These are phyloP conservation scores for Apiospora saccharicola DNA, from an alignment of 2,329 filamentous ascomycete genomes.

Conservation along the genomic window DNA sequence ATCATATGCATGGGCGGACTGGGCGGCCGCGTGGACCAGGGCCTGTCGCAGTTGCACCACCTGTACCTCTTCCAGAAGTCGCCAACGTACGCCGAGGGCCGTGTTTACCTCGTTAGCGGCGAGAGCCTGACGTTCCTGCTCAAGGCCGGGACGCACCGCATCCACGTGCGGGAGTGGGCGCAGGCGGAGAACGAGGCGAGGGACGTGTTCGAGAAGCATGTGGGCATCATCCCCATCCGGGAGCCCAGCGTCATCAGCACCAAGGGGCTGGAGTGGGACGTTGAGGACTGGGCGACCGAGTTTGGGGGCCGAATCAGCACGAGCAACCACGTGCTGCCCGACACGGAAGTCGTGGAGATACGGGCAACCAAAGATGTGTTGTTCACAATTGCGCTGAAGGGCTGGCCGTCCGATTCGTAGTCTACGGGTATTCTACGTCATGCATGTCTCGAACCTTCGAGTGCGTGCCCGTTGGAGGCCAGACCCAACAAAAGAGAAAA, in stretches of 20 bases:
- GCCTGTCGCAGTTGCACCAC: constrained; percentile 87
- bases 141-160: constrained; percentile 70
- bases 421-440: neutral
- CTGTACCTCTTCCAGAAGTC: constrained; percentile 69
- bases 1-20: constrained; percentile 87
- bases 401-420: constrained; percentile 21
- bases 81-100: constrained; percentile 57
- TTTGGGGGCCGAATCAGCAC: constrained; percentile 80
- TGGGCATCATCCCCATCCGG: constrained; percentile 86
- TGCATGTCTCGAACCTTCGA: constrained; percentile 5
- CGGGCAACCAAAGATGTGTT: constrained; percentile 70
- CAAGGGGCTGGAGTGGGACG: constrained; percentile 88
- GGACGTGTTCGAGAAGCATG: constrained; percentile 74
- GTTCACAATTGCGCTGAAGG: constrained; percentile 74
- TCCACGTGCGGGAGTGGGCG: constrained; percentile 64
- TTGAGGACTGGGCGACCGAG: constrained; percentile 78
- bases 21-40: constrained; percentile 91
- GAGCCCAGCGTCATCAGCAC: constrained; percentile 83
- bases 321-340: constrained; percentile 76
- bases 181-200: constrained; percentile 27
- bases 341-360: constrained; percentile 67
- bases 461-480: neutral
- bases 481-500: neutral
- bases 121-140: constrained; percentile 85
- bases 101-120: constrained; percentile 81